Evolutionary conservation across 331 rosid genomes (phyloP).

Genomic region (Cydonia oblonga): DNA sequence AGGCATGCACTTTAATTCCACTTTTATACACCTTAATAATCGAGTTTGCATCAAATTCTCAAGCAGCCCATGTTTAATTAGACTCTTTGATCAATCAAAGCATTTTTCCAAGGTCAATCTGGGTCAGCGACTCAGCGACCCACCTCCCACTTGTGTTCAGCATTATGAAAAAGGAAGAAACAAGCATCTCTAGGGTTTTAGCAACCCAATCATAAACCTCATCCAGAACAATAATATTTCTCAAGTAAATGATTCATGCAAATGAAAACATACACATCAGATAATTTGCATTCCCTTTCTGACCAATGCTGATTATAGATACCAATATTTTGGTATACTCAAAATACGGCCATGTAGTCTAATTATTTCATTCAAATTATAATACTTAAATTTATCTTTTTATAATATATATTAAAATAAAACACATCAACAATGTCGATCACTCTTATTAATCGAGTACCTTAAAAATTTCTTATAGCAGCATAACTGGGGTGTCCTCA

Average conservation of each 20-base stretch:
- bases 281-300: neutral
- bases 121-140: neutral
- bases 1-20: no score
- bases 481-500: neutral
- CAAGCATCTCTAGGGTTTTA: neutral
- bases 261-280: neutral
- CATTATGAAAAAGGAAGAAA: neutral
- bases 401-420: no score
- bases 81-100: neutral
- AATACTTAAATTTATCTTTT: no score
- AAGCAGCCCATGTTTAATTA: neutral
- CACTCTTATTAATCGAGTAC: neutral
- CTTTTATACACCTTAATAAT: no score
- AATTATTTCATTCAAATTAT: no score
- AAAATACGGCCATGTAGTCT: no score
- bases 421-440: neutral
- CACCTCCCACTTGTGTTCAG: conserved; percentile 7
- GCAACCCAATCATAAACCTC: conserved; percentile 5
- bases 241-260: conserved; percentile 1
- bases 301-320: neutral
- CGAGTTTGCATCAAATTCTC: neutral
- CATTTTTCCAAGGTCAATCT: neutral
- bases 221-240: conserved; percentile 11
- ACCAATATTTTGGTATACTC: neutral
- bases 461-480: neutral